A percentile compares a stretch with the other conserved stretches of the same genome.
Conservation (phyloP, 2,329 filamentous ascomycete species). For the Pyrenochaeta sp. region DNA sequence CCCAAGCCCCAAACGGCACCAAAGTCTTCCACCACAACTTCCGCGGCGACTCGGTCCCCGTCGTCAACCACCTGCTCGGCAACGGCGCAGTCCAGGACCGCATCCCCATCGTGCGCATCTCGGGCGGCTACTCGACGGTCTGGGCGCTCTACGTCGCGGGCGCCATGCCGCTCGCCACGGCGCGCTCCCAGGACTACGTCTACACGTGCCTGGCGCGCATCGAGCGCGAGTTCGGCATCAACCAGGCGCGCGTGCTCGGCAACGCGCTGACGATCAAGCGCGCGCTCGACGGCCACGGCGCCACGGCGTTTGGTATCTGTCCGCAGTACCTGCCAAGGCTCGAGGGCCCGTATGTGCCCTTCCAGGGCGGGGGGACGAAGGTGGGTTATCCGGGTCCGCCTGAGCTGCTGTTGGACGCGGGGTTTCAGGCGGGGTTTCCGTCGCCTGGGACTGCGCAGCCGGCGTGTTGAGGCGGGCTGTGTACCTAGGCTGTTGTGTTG, state of each 20-base stretch:
- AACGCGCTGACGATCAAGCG: constrained; percentile 31
- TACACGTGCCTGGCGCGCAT: constrained; percentile 66
- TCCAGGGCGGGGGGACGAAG: constrained; percentile 3
- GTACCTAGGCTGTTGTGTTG: too few relatives aligned
- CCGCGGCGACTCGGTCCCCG: constrained; percentile 4
- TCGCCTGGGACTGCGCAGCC: background rate
- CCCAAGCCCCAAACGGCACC: background rate
- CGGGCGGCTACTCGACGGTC: constrained; percentile 38
- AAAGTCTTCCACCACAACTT: constrained; percentile 36
- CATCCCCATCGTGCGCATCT: constrained; percentile 40
- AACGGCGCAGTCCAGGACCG: constrained; percentile 16
- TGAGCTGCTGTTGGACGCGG: constrained; percentile 3
- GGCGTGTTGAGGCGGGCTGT: background rate
- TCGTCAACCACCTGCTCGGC: constrained; percentile 1
- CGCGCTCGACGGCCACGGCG: constrained; percentile 9
- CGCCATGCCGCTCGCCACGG: constrained; percentile 33
- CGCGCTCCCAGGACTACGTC: constrained; percentile 32
- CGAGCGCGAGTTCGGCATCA: constrained; percentile 54
- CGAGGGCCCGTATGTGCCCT: constrained; percentile 9
- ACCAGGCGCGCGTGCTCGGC: constrained; percentile 40
- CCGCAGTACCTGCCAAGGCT: constrained; percentile 20
- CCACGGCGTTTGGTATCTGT: constrained; percentile 11
- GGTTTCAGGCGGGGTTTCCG: constrained; percentile 1
- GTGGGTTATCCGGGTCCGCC: constrained; percentile 4
- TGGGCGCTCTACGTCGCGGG: constrained; percentile 45